Conservation (phyloP, 805 yeast genomes). For the Grigorovia jiainica region DNA sequence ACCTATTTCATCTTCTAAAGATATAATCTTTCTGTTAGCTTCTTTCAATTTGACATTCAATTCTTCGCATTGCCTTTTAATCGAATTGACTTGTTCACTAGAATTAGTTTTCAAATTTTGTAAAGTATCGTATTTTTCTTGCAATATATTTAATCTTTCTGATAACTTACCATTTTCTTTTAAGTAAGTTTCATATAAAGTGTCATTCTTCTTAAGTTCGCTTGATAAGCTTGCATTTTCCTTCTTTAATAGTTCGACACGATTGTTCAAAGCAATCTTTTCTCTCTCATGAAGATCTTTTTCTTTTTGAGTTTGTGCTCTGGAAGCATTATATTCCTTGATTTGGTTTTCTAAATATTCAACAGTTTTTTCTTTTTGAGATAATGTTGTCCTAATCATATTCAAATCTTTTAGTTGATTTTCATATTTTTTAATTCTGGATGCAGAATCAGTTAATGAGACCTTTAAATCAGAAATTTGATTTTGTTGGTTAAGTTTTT, state of each 20-base stretch:
- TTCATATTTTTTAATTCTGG: constrained; percentile 11
- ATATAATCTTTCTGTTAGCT: constrained; percentile 46
- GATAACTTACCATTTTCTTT: constrained; percentile 34
- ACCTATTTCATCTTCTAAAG: constrained; percentile 70
- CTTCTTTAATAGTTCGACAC: constrained; percentile 23
- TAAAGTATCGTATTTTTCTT: constrained; percentile 31
- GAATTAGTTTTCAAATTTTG: constrained; percentile 31
- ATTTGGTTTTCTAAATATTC: constrained; percentile 33
- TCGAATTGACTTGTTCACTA: constrained; percentile 36
- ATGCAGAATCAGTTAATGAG: constrained; percentile 6
- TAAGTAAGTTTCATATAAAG: constrained; percentile 27
- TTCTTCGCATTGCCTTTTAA: constrained; percentile 67
- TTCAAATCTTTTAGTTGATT: constrained; percentile 15
- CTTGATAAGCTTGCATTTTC: constrained; percentile 31
- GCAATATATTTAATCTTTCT: constrained; percentile 34
- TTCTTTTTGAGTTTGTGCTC: constrained; percentile 21
- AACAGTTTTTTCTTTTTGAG: constrained; percentile 32
- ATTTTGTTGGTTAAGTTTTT: constrained; percentile 14
- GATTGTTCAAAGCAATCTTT: constrained; percentile 24
- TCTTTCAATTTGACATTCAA: constrained; percentile 59
- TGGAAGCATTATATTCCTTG: constrained; percentile 27
- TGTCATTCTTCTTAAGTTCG: constrained; percentile 34
- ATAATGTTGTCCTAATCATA: constrained; percentile 17
- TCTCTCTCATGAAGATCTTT: constrained; percentile 26
- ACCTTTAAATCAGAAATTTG: constrained; percentile 1